A percentile compares a stretch with the other conserved stretches of the same genome.
These are phyloP conservation scores for Escallonia herrerae DNA, from an alignment of 129 eudicot species.

Conservation along the genomic window DNA sequence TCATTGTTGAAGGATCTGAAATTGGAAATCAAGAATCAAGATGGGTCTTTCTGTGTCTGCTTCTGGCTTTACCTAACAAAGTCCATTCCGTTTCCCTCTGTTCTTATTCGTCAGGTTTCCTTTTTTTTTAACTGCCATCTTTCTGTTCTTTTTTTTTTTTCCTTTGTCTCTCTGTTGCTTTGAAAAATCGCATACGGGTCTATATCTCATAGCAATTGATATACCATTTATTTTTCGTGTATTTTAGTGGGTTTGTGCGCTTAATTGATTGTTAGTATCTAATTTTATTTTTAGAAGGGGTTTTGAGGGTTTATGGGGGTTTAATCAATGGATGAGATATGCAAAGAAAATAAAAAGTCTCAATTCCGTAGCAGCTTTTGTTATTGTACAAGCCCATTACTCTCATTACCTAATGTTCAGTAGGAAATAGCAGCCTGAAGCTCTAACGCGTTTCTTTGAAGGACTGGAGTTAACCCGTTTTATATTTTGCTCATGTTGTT, in stretches of 20 bases:
- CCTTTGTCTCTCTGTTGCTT: neutral
- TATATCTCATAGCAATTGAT: neutral
- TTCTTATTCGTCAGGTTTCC: constrained; percentile 62
- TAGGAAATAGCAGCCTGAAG: no score
- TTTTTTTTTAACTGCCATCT: neutral
- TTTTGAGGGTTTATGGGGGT: no score
- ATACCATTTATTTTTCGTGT: neutral
- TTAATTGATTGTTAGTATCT: neutral
- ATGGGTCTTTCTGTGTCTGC: constrained; percentile 38
- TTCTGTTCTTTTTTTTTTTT: neutral
- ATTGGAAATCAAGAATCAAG: constrained; percentile 39
- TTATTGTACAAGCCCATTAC: no score
- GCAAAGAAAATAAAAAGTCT: no score
- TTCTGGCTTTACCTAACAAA: constrained; percentile 58
- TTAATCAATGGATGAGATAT: no score
- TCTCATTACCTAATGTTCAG: no score
- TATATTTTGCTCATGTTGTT: no score
- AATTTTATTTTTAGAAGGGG: neutral
- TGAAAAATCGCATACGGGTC: neutral
- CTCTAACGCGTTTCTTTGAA: no score
- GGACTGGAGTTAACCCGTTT: no score
- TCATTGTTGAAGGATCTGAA: constrained; percentile 41
- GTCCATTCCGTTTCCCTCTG: constrained; percentile 36
- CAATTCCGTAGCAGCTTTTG: no score
- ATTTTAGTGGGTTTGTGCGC: neutral